phyloP scores from a whole-genome alignment of 2,329 filamentous ascomycete species.

The Fusarium lyarnte region DNA sequence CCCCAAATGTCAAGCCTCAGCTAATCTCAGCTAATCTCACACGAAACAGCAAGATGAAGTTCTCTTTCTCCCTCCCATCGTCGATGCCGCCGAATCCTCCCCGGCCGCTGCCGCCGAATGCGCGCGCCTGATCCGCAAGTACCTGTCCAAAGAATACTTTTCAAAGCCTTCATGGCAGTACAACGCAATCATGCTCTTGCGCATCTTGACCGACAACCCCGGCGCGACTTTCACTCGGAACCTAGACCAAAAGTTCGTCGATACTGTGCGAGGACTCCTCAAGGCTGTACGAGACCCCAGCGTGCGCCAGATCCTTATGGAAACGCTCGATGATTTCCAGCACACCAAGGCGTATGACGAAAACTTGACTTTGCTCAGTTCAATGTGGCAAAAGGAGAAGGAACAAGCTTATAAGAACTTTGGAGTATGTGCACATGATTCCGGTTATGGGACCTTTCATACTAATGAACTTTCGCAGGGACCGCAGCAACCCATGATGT shows the following conservation, averaged over 20 bases:
- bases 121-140: conserved; percentile 83
- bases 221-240: conserved; percentile 91
- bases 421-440: conserved; percentile 53
- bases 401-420: conserved; percentile 65
- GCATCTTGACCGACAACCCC: conserved; percentile 92
- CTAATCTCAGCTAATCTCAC: conserved; percentile 11
- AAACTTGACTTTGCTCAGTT: conserved; percentile 73
- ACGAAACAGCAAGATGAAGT: conserved; percentile 82
- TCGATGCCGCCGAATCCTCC: conserved; percentile 93
- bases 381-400: conserved; percentile 94
- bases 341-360: conserved; percentile 77
- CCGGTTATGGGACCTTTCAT: neutral
- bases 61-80: conserved; percentile 89
- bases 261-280: conserved; percentile 78
- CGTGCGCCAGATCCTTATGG: conserved; percentile 86
- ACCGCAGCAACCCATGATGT: conserved; percentile 25
- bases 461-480: conserved; percentile 37
- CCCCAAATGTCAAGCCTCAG: no score
- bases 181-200: conserved; percentile 94
- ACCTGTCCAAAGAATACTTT: conserved; percentile 77
- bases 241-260: conserved; percentile 84
- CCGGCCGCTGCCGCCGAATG: conserved; percentile 85
- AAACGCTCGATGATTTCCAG: conserved; percentile 85
- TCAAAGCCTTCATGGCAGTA: conserved; percentile 79
- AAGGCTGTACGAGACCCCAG: conserved; percentile 75